These are phyloP conservation scores for Ogataea henricii DNA, from an alignment of 805 yeast genomes.

Conservation along the genomic window DNA sequence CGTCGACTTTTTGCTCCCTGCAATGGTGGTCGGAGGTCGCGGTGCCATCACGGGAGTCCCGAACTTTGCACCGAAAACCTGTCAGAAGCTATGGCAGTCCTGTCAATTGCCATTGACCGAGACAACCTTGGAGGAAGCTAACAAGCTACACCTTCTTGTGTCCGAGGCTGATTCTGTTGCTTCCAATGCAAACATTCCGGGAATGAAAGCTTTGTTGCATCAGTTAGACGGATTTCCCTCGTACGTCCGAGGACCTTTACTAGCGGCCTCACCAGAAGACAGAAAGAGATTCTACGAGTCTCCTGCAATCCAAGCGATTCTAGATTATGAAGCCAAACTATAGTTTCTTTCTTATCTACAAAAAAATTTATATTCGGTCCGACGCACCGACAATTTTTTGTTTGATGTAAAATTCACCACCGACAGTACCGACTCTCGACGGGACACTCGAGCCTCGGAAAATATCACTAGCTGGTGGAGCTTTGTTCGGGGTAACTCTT, in stretches of 20 bases:
- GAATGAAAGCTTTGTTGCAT: constrained; percentile 18
- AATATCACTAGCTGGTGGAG: too few relatives aligned
- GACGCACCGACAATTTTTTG: background rate
- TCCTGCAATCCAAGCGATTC: constrained; percentile 11
- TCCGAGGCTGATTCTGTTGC: constrained; percentile 21
- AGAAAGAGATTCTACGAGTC: background rate
- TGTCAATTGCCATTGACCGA: constrained; percentile 10
- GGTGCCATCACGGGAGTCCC: constrained; percentile 24
- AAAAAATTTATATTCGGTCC: background rate
- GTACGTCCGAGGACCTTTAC: constrained; percentile 17
- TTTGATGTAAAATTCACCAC: background rate
- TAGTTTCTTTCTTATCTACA: background rate
- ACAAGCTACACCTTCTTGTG: constrained; percentile 13
- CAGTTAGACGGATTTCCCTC: constrained; percentile 11
- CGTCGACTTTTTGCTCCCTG: constrained; percentile 21
- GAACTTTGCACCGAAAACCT: constrained; percentile 23
- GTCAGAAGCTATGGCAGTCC: constrained; percentile 16
- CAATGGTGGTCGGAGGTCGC: constrained; percentile 17
- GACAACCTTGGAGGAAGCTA: constrained; percentile 10
- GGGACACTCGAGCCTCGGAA: too few relatives aligned
- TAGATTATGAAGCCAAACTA: constrained; percentile 9
- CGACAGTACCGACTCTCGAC: background rate
- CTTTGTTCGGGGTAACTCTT: background rate
- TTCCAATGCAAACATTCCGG: constrained; percentile 20
- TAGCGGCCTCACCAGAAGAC: constrained; percentile 7